These are phyloP conservation scores for Tuctoria greenei DNA, from an alignment of 176 grass and related monocot species.

Conservation along the genomic window DNA sequence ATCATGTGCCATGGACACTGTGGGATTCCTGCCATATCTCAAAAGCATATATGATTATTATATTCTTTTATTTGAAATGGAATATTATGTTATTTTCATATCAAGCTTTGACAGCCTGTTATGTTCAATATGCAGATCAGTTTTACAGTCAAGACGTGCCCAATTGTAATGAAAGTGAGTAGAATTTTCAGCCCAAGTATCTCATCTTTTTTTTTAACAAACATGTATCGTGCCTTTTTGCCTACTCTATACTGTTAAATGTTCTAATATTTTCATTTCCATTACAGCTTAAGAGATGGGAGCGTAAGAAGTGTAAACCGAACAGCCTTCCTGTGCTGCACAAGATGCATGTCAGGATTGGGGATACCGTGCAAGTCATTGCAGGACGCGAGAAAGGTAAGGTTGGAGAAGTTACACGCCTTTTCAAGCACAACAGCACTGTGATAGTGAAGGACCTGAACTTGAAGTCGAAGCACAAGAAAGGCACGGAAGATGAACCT, in stretches of 20 bases:
- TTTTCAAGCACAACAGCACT: conserved; percentile 92
- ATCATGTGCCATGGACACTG: neutral
- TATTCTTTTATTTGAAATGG: neutral
- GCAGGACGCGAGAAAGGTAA: conserved; percentile 89
- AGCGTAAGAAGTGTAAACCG: conserved; percentile 89
- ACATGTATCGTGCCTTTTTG: neutral
- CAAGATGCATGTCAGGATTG: conserved; percentile 93
- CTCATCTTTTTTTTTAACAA: neutral
- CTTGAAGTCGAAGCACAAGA: conserved; percentile 97
- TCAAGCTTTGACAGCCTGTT: conserved; percentile 27
- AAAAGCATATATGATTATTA: conserved; percentile 5
- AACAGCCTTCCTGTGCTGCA: conserved; percentile 87
- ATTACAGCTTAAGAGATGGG: conserved; percentile 84
- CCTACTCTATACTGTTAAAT: neutral
- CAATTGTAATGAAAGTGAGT: conserved; percentile 69
- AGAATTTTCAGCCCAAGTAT: neutral
- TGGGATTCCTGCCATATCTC: neutral
- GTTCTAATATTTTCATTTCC: neutral
- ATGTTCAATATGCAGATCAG: conserved; percentile 46
- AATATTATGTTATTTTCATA: neutral
- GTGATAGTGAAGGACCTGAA: conserved; percentile 88
- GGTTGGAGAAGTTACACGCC: conserved; percentile 63
- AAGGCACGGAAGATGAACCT: conserved; percentile 72
- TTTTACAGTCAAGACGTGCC: conserved; percentile 59
- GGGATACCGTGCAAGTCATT: conserved; percentile 85